phyloP scores from a whole-genome alignment of 2,329 filamentous ascomycete species.

The Didymella sp. region DNA sequence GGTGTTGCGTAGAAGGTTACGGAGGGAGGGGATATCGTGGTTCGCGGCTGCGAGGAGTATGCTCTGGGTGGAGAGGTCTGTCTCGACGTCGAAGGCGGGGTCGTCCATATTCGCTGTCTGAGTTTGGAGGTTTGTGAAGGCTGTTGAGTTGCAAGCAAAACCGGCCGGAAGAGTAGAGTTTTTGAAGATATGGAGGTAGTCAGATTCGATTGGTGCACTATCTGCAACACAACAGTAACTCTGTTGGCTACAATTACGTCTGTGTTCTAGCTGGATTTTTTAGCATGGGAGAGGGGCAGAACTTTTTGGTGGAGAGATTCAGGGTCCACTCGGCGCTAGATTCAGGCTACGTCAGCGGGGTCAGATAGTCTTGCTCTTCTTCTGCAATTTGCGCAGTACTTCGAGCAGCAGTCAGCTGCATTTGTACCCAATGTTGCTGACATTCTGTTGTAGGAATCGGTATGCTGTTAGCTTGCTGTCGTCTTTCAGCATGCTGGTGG shows the following conservation, averaged over 20 bases:
- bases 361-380: background rate
- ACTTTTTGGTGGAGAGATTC: conserved; percentile 14
- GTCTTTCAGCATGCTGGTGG: background rate
- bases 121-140: background rate
- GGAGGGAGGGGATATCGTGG: conserved; percentile 72
- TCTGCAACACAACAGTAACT: too few relatives aligned
- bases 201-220: too few relatives aligned
- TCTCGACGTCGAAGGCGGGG: conserved; percentile 46
- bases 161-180: too few relatives aligned
- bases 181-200: too few relatives aligned
- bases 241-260: too few relatives aligned
- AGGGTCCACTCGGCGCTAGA: conserved; percentile 11
- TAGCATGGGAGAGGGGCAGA: conserved; percentile 13
- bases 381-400: background rate
- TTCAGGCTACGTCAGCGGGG: conserved; percentile 7
- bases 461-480: too few relatives aligned
- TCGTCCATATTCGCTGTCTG: conserved; percentile 37
- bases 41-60: conserved; percentile 71
- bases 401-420: background rate
- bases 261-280: too few relatives aligned
- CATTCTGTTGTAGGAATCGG: background rate
- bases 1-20: conserved; percentile 69
- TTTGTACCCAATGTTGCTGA: background rate
- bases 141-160: too few relatives aligned
- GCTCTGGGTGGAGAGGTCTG: conserved; percentile 60